Conservation (phyloP, 805 yeast species). For the Spathaspora arborariae region DNA sequence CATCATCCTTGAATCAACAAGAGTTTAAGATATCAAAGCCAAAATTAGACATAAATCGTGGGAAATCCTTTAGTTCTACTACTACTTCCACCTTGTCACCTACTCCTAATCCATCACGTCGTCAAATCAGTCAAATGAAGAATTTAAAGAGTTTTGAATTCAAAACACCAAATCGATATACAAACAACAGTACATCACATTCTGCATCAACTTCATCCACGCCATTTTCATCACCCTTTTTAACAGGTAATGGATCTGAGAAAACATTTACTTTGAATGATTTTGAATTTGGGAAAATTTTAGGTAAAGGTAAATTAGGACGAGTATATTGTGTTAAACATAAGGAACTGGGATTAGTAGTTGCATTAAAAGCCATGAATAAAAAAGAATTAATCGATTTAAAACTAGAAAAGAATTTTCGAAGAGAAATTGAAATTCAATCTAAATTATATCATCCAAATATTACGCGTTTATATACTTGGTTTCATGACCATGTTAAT, state of each 20-base stretch:
- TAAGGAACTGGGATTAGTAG: conserved; percentile 66
- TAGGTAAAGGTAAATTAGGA: conserved; percentile 94
- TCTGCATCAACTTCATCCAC: not conserved
- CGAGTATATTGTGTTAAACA: conserved; percentile 87
- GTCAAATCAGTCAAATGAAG: not conserved
- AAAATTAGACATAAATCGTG: not conserved
- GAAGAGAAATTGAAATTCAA: conserved; percentile 91
- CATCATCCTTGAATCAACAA: not conserved
- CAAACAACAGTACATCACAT: not conserved
- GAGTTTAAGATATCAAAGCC: not conserved
- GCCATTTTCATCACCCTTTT: not conserved
- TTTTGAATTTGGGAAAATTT: conserved; percentile 80
- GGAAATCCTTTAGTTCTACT: not conserved
- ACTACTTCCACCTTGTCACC: not conserved
- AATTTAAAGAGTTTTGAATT: not conserved
- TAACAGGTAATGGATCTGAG: not conserved
- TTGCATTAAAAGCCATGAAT: conserved; percentile 90
- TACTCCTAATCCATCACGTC: not conserved
- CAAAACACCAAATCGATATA: not conserved
- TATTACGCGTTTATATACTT: conserved; percentile 77
- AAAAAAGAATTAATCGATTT: conserved; percentile 72
- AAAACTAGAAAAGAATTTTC: conserved; percentile 79
- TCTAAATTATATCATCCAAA: conserved; percentile 73
- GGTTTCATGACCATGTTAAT: conserved; percentile 75
- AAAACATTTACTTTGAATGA: conserved; percentile 31